Percentiles rank a stretch among this genome's conserved stretches.
Evolutionary conservation across 768 basidiomycete genomes (phyloP).

Genomic region (Tremella yokohamensis): DNA sequence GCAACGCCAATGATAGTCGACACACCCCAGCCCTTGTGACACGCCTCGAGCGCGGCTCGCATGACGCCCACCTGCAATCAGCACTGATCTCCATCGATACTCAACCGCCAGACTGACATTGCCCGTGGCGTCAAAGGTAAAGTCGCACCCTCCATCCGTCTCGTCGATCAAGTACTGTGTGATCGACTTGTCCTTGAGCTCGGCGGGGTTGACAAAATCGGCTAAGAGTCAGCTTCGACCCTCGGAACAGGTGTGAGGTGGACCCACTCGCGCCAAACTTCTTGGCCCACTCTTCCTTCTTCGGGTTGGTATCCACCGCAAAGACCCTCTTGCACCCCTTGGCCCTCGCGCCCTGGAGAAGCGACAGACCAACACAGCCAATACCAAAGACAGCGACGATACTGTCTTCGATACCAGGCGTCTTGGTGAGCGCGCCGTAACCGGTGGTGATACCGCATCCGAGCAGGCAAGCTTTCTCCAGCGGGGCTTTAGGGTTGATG

Average conservation of each 20-base stretch:
- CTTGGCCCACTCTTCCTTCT: conserved; percentile 79
- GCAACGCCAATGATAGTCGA: conserved; percentile 95
- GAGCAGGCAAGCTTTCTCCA: conserved; percentile 94
- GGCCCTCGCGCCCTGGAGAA: conserved; percentile 71
- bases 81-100: not conserved
- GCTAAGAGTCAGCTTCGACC: conserved; percentile 40
- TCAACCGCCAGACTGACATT: conserved; percentile 57
- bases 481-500: conserved; percentile 75
- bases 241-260: not conserved
- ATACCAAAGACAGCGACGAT: conserved; percentile 93
- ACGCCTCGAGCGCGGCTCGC: conserved; percentile 94
- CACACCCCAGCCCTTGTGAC: conserved; percentile 99
- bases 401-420: conserved; percentile 74
- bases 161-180: conserved; percentile 85
- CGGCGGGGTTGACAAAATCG: conserved; percentile 83
- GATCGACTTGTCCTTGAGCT: conserved; percentile 70
- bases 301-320: conserved; percentile 82
- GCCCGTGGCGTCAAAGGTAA: conserved; percentile 94
- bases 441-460: conserved; percentile 95
- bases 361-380: conserved; percentile 89
- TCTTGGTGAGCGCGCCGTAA: conserved; percentile 92
- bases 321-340: conserved; percentile 85
- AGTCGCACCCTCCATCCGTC: conserved; percentile 95
- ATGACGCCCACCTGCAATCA: conserved; percentile 58
- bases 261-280: conserved; percentile 76